Percentiles rank a stretch among this genome's conserved stretches.
phyloP scores from a whole-genome alignment of 176 grass and related monocot genomes.

The Bonia amplexicaulis region DNA sequence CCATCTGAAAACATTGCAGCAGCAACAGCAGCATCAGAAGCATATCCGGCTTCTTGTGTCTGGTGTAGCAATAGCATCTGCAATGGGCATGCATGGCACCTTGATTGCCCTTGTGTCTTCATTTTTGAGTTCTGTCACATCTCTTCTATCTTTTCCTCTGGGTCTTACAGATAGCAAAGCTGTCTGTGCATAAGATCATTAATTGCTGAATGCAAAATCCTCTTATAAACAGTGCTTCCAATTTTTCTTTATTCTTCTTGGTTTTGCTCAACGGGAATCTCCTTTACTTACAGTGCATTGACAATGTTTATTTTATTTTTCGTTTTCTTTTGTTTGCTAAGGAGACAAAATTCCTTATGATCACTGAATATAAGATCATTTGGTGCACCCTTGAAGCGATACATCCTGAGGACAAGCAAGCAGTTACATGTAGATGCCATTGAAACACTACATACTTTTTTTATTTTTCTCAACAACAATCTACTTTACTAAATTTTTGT shows the following conservation, averaged over 20 bases:
- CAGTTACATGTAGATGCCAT: neutral
- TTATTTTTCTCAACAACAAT: neutral
- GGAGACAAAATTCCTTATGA: slow-evolving; percentile 15
- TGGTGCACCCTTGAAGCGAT: slow-evolving; percentile 12
- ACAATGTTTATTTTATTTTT: neutral
- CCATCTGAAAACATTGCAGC: slow-evolving; percentile 14
- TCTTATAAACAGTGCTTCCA: neutral
- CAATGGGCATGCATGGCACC: slow-evolving; percentile 17
- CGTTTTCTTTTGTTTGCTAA: neutral
- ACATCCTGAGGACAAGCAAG: slow-evolving; percentile 37
- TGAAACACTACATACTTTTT: neutral
- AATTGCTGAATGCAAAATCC: neutral
- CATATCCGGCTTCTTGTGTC: slow-evolving; percentile 20
- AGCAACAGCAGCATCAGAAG: neutral
- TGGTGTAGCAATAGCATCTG: slow-evolving; percentile 11
- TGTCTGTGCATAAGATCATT: neutral
- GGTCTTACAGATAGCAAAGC: neutral
- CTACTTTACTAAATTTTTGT: neutral
- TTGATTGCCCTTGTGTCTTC: slow-evolving; percentile 29
- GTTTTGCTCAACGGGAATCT: neutral
- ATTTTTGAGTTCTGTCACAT: slow-evolving; percentile 7
- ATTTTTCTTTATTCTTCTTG: neutral
- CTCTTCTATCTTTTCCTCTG: neutral
- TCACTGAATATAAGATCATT: neutral
- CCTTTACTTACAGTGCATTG: neutral